Conservation (phyloP, 228 moss, liverwort and hornwort species). For the Sphagnum magellanicum region DNA sequence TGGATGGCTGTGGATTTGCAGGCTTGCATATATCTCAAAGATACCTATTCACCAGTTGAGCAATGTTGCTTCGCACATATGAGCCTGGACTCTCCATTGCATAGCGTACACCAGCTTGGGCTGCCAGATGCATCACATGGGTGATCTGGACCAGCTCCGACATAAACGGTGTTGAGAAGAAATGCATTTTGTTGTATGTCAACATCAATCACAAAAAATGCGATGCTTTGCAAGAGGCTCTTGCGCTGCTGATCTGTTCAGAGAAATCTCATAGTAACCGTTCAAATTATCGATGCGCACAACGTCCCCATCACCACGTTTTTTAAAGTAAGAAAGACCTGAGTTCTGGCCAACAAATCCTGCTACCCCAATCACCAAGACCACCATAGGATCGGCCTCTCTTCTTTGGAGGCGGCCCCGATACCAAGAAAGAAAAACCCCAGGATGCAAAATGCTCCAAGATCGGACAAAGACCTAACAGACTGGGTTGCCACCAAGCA, state of each 20-base stretch:
- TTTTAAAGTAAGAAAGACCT: conserved; percentile 56
- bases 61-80: conserved; percentile 64
- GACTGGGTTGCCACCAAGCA: too few relatives aligned
- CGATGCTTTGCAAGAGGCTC: conserved; percentile 42
- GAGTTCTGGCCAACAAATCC: conserved; percentile 51
- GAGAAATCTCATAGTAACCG: conserved; percentile 49
- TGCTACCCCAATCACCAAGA: conserved; percentile 56
- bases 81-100: conserved; percentile 67
- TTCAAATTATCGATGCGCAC: conserved; percentile 67
- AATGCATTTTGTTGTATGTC: conserved; percentile 43
- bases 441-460: too few relatives aligned
- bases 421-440: too few relatives aligned
- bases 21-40: conserved; percentile 51
- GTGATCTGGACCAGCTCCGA: conserved; percentile 43
- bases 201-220: conserved; percentile 42
- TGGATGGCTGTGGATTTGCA: conserved; percentile 63
- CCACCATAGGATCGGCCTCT: conserved; percentile 31
- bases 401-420: conserved; percentile 24
- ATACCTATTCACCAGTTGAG: conserved; percentile 34
- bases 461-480: too few relatives aligned
- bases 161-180: conserved; percentile 31
- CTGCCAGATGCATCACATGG: conserved; percentile 72
- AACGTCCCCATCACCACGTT: conserved; percentile 47
- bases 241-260: conserved; percentile 45
- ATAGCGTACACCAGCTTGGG: conserved; percentile 67